These are phyloP conservation scores for Isatis lusitanica DNA, from an alignment of 441 rosid genomes.

Conservation along the genomic window DNA sequence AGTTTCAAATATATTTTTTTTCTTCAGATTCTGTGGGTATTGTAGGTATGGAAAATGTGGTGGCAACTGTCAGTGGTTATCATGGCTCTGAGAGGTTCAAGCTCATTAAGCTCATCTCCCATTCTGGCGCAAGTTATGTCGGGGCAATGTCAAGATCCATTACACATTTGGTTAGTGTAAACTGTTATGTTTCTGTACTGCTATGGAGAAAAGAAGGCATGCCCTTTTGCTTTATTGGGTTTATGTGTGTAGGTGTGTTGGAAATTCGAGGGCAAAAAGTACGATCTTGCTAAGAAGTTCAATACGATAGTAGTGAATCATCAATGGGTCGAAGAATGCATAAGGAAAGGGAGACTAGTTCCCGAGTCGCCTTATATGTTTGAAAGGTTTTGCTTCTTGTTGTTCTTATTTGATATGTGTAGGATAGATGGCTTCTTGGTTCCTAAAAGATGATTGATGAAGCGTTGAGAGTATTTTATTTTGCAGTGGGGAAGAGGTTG, in stretches of 20 bases:
- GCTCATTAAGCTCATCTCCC: conserved; percentile 77
- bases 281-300: conserved; percentile 63
- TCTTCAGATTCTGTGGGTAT: background rate
- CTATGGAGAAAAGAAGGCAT: background rate
- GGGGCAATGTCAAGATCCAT: conserved; percentile 68
- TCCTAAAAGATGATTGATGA: background rate
- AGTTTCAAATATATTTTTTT: background rate
- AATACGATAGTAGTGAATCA: conserved; percentile 63
- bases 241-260: conserved; percentile 65
- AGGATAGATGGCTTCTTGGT: background rate
- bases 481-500: conserved; percentile 76
- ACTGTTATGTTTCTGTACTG: background rate
- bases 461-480: background rate
- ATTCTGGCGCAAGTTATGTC: conserved; percentile 73
- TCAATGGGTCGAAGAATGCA: conserved; percentile 83
- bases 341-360: conserved; percentile 62
- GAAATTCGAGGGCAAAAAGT: conserved; percentile 79
- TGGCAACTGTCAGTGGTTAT: conserved; percentile 89
- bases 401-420: background rate
- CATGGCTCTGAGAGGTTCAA: conserved; percentile 74
- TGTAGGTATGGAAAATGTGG: conserved; percentile 77
- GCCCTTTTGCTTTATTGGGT: background rate
- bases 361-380: conserved; percentile 59
- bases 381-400: conserved; percentile 49
- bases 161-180: conserved; percentile 69